Conservation (phyloP, 352 stramenopile species). For the Phytophthora litchii region DNA sequence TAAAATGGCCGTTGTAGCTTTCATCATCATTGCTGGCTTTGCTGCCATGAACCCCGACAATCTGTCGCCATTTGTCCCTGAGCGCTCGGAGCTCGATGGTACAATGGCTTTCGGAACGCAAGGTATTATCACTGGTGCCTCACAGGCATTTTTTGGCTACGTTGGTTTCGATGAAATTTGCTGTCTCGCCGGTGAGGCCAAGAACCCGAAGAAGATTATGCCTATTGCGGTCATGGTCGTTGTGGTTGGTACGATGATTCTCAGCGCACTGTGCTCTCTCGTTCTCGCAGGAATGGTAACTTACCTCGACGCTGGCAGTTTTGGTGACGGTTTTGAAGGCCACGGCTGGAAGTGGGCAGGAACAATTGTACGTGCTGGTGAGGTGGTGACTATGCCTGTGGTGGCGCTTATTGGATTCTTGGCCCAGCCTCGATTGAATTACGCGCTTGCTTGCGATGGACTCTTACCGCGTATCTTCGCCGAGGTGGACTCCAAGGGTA, state of each 20-base stretch:
- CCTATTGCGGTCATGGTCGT: constrained; percentile 83
- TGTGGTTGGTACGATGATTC: constrained; percentile 66
- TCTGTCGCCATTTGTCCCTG: constrained; percentile 83
- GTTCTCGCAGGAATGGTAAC: constrained; percentile 85
- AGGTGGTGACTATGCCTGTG: constrained; percentile 91
- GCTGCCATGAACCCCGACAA: constrained; percentile 79
- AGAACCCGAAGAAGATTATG: constrained; percentile 81
- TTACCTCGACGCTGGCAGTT: constrained; percentile 51
- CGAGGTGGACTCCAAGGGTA: constrained; percentile 75
- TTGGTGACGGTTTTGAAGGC: constrained; percentile 55
- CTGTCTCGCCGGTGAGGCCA: constrained; percentile 84
- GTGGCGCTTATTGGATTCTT: constrained; percentile 95
- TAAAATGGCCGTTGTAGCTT: constrained; percentile 80
- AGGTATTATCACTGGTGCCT: constrained; percentile 82
- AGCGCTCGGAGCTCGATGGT: constrained; percentile 27
- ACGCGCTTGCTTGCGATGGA: constrained; percentile 92
- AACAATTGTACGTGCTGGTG: constrained; percentile 59
- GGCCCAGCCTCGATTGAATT: constrained; percentile 93
- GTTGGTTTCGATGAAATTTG: constrained; percentile 95
- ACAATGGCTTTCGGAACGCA: constrained; percentile 48
- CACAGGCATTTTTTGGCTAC: constrained; percentile 93
- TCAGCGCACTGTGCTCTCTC: constrained; percentile 80
- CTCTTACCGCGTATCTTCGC: constrained; percentile 92
- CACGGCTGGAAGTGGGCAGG: constrained; percentile 53
- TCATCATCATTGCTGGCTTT: constrained; percentile 91